These are phyloP conservation scores for Rhizodiscina lignyota DNA, from an alignment of 495 filamentous ascomycete genomes.

Conservation along the genomic window DNA sequence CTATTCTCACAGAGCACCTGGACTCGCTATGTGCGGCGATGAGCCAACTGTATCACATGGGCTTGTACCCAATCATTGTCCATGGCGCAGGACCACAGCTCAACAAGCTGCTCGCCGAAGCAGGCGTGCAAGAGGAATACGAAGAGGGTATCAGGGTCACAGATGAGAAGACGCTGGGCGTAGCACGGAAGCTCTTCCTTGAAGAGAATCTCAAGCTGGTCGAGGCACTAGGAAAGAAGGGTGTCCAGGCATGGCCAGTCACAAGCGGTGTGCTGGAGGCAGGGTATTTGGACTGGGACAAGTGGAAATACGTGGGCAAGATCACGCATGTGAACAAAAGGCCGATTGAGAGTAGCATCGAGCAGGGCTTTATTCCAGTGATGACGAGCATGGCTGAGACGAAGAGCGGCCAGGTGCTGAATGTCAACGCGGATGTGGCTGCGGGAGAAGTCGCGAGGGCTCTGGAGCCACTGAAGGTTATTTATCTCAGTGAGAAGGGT, in stretches of 20 bases:
- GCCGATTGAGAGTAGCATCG: conserved; percentile 82
- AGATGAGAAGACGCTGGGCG: conserved; percentile 82
- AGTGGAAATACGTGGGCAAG: conserved; percentile 89
- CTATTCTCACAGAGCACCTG: conserved; percentile 90
- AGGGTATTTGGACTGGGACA: conserved; percentile 86
- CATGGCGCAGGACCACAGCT: conserved; percentile 94
- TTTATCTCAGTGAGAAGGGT: conserved; percentile 95
- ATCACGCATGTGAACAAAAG: conserved; percentile 85
- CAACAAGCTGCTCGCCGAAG: conserved; percentile 80
- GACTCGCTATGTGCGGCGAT: conserved; percentile 76
- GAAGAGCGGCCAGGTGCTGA: conserved; percentile 81
- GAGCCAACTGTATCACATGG: conserved; percentile 88
- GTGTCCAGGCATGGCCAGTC: conserved; percentile 79
- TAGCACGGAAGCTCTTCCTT: conserved; percentile 83
- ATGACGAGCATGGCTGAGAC: conserved; percentile 96
- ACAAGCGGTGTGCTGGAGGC: conserved; percentile 89
- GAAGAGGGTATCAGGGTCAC: conserved; percentile 94
- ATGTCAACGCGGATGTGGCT: conserved; percentile 95
- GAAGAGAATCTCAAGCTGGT: conserved; percentile 94
- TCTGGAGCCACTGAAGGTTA: conserved; percentile 90
- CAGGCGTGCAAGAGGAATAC: conserved; percentile 89
- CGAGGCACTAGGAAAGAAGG: conserved; percentile 79
- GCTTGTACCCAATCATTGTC: conserved; percentile 89
- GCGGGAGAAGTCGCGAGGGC: conserved; percentile 82
- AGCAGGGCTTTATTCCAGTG: conserved; percentile 83